Evolutionary conservation across 192 early-diverging fungal species (phyloP).

Genomic region (Oehlia diaphana): DNA sequence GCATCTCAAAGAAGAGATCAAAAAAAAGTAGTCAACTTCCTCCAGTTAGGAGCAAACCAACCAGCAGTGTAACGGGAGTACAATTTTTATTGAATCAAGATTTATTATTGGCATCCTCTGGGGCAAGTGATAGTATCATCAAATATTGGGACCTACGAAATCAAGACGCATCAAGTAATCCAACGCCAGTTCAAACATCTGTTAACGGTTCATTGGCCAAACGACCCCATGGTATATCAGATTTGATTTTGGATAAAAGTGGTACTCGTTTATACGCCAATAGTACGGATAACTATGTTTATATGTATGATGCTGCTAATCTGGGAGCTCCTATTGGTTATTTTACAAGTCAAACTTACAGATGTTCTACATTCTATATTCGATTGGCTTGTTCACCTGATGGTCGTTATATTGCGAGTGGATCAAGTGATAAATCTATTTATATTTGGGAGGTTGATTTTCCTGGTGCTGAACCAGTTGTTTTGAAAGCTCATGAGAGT

Average conservation of each 20-base stretch:
- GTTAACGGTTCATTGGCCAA: slow-evolving; percentile 28
- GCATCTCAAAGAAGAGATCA: background rate
- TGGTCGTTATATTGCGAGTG: slow-evolving; percentile 63
- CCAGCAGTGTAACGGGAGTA: slow-evolving; percentile 54
- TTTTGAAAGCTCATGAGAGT: slow-evolving; percentile 60
- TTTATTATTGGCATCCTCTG: slow-evolving; percentile 53
- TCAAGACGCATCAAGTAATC: slow-evolving; percentile 28
- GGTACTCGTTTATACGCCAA: slow-evolving; percentile 68
- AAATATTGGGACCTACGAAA: slow-evolving; percentile 80
- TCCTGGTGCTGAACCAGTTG: slow-evolving; percentile 38
- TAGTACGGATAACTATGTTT: slow-evolving; percentile 65
- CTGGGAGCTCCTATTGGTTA: slow-evolving; percentile 46
- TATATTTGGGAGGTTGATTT: slow-evolving; percentile 69
- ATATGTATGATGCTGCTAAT: slow-evolving; percentile 62
- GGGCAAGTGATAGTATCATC: slow-evolving; percentile 62
- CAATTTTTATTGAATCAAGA: slow-evolving; percentile 41
- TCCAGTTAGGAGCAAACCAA: slow-evolving; percentile 3
- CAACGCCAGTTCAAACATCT: slow-evolving; percentile 42
- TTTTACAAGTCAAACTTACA: slow-evolving; percentile 52
- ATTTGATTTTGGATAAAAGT: slow-evolving; percentile 55
- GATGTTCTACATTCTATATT: slow-evolving; percentile 65
- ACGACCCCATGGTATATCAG: slow-evolving; percentile 46
- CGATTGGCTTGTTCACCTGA: slow-evolving; percentile 66
- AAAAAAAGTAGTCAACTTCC: background rate
- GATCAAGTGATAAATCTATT: slow-evolving; percentile 59